Evolutionary conservation across 257 asterid genomes (phyloP), one percentile per base, ranked within the genome.

Genomic region (Oldenlandia corymbosa): DNA sequence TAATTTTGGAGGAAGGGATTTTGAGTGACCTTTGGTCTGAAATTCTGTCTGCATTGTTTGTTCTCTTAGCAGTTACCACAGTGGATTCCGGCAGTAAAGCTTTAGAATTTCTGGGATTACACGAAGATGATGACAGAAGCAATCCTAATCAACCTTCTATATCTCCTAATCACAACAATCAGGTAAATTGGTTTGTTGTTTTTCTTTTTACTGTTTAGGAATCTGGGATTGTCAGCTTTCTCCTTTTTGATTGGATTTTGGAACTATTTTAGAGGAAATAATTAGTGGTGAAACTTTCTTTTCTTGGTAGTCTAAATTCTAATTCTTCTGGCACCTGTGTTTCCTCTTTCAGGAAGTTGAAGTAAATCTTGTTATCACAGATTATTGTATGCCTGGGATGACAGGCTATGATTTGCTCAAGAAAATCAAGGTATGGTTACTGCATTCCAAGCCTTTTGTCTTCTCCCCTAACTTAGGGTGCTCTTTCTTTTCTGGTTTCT

Each of bases 1-100:
- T 18, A 11, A 34, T 34, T 17, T 46, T 62, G 26, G 26, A 28
- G 18, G 12, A 31, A 36, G 26, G 27, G 20, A 57, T 20, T 21
- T 55, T 11, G 61, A 21, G 31, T 66, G 55, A 7, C 0, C 14
- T 43, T 49, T 56, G 36, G n/a, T n/a, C 13, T 50, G 54, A 48
- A 43, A 43, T 62, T 18, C 37, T 37, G 59, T 58, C 18, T 42
- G 57, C 70, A 60, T 64, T 72, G 54, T 10, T 34, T 34, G 4
- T 34, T 34, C 9, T 26, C 23, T 47, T 61, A 54, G 57, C 87
- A 84, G 90, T 84, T 41, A 84, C 90, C 10, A 76, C 90, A 13
- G 87, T 84, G 41, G 90, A 84, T 75, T 81, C 87, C 65, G 90
- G 90, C 17, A 81, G 75, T 61, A 84, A 81, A 65, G 90, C 90